A percentile compares a stretch with the other conserved stretches of the same genome.
phyloP scores from a whole-genome alignment of 2,329 filamentous ascomycete species.

The Aspergillus chevalieri region DNA sequence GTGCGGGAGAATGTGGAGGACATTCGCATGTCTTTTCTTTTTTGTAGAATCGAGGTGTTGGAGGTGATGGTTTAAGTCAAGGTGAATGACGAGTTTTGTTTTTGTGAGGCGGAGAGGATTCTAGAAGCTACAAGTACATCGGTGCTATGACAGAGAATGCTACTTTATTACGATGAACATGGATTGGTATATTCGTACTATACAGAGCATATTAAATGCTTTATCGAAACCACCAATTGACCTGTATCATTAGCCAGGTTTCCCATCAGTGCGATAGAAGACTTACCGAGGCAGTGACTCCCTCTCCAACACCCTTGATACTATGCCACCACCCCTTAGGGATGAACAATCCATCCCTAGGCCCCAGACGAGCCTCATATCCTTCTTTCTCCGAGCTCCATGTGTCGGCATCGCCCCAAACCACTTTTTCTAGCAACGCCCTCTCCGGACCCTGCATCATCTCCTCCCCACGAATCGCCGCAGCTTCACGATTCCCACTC shows the following conservation, averaged over 20 bases:
- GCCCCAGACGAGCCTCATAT: constrained; percentile 52
- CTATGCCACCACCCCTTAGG: constrained; percentile 86
- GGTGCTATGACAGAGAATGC: neutral
- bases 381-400: constrained; percentile 20
- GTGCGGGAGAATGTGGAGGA: constrained; percentile 21
- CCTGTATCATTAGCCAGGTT: constrained; percentile 30
- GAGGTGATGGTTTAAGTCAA: neutral
- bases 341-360: constrained; percentile 70
- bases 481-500: constrained; percentile 27
- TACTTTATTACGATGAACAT: neutral
- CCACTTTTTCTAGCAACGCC: constrained; percentile 55
- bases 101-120: constrained; percentile 7
- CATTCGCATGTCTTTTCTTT: constrained; percentile 20
- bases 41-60: neutral
- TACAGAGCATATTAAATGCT: neutral
- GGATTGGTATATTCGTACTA: neutral
- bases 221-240: constrained; percentile 76
- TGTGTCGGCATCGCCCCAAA: constrained; percentile 55
- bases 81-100: neutral
- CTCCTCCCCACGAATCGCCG: constrained; percentile 65
- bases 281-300: constrained; percentile 54
- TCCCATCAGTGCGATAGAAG: neutral
- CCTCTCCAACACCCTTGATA: constrained; percentile 57
- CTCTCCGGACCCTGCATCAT: constrained; percentile 86
- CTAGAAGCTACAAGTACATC: constrained; percentile 9